These are phyloP conservation scores for Magnaporthiopsis rhizophila DNA, from an alignment of 2,329 filamentous ascomycete species.

Conservation along the genomic window DNA sequence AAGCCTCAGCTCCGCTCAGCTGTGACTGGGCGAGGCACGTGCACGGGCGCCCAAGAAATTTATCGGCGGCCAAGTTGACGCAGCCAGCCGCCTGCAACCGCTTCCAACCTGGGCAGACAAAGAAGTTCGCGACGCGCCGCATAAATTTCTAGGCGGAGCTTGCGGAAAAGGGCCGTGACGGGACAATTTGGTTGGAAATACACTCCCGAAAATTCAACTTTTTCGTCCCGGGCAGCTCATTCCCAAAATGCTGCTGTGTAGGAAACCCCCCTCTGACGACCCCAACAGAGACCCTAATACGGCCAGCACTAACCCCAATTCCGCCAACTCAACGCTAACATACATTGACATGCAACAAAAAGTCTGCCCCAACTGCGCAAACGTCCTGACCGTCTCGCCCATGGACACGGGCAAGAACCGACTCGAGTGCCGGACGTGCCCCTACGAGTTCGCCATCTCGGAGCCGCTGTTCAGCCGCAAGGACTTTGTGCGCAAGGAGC, in stretches of 20 bases:
- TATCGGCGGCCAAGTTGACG: background rate
- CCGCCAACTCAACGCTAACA: no score
- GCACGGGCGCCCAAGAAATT: background rate
- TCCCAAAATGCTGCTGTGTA: conserved; percentile 59
- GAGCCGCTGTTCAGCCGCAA: conserved; percentile 74
- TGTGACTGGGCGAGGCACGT: background rate
- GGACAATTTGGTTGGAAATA: background rate
- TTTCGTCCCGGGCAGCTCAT: background rate
- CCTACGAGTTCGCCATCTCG: conserved; percentile 80
- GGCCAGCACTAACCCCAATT: no score
- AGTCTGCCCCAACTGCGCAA: conserved; percentile 77
- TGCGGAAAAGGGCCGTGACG: background rate
- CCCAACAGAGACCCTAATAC: background rate
- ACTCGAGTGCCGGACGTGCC: conserved; percentile 91
- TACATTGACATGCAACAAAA: background rate
- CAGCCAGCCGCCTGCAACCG: background rate
- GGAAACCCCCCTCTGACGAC: conserved; percentile 11
- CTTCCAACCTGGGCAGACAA: background rate
- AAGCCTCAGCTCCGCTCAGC: conserved; percentile 1
- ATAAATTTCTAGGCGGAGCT: background rate
- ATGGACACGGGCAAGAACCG: conserved; percentile 59
- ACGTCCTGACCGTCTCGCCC: conserved; percentile 68
- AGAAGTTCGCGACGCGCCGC: background rate
- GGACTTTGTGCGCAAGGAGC: conserved; percentile 78
- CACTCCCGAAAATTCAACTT: no score